These are phyloP conservation scores for Gaeumannomyces sp. DNA, from an alignment of 2,329 filamentous ascomycete genomes.

Conservation along the genomic window DNA sequence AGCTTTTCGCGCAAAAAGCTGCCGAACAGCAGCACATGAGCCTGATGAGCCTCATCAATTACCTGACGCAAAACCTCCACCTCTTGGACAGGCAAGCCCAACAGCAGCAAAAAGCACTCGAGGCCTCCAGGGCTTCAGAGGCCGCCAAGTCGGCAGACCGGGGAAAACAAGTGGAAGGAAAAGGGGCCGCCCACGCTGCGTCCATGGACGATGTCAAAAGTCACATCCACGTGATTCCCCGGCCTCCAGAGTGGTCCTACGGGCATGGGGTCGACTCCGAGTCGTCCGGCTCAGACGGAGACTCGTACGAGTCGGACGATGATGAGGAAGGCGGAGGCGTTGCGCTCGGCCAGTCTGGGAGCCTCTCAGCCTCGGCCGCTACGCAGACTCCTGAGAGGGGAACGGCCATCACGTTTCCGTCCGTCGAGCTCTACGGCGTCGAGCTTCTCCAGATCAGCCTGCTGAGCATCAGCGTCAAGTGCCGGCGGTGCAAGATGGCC, in stretches of 20 bases:
- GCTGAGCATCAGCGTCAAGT: constrained; percentile 67
- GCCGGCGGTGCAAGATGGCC: constrained; percentile 68
- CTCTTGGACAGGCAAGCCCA: constrained; percentile 52
- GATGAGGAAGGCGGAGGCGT: constrained; percentile 34
- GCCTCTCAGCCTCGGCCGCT: constrained; percentile 20
- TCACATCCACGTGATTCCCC: constrained; percentile 65
- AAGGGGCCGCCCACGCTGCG: constrained; percentile 19
- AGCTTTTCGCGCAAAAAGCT: constrained; percentile 56
- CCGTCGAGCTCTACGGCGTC: constrained; percentile 68
- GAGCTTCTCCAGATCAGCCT: constrained; percentile 66
- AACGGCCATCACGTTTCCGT: constrained; percentile 73
- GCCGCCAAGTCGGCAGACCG: constrained; percentile 8
- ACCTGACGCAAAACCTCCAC: constrained; percentile 65
- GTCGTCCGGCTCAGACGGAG: constrained; percentile 34
- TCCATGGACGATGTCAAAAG: constrained; percentile 40
- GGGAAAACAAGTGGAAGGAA: constrained; percentile 9
- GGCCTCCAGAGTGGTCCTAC: constrained; percentile 69
- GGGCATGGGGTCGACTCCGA: constrained; percentile 38
- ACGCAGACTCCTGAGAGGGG: constrained; percentile 52
- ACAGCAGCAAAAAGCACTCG: constrained; percentile 13
- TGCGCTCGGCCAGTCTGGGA: constrained; percentile 14
- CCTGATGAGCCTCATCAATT: constrained; percentile 70
- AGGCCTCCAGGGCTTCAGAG: constrained; percentile 15
- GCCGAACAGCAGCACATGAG: constrained; percentile 52
- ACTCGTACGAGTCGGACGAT: constrained; percentile 36